Percentiles rank a stretch among this genome's conserved stretches.
Evolutionary conservation across 2,329 filamentous ascomycete species (phyloP).

Genomic region (Calonectria pseudoreteaudii): DNA sequence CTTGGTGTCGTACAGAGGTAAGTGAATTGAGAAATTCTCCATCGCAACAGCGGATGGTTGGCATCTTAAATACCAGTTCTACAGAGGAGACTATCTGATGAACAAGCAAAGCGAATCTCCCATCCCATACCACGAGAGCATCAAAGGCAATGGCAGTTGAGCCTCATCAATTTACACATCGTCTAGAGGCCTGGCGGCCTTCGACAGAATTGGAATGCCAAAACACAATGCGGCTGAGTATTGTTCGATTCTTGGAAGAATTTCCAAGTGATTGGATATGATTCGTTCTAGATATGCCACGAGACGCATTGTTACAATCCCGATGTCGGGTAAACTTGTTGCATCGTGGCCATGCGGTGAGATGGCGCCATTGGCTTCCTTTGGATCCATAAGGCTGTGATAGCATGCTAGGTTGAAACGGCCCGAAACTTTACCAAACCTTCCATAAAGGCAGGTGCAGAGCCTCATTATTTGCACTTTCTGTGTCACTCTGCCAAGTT

Average conservation of each 20-base stretch:
- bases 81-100: background rate
- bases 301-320: background rate
- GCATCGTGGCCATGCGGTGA: background rate
- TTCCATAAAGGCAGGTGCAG: background rate
- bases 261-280: background rate
- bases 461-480: background rate
- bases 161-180: background rate
- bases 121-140: background rate
- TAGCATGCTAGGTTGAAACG: background rate
- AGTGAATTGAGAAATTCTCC: background rate
- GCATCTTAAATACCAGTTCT: background rate
- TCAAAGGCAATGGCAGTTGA: background rate
- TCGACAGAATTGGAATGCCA: background rate
- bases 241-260: background rate
- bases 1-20: background rate
- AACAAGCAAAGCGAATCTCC: too few species aligned
- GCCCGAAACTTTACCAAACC: background rate
- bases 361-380: background rate
- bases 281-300: background rate
- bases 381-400: background rate
- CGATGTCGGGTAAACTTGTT: background rate
- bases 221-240: background rate
- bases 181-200: background rate
- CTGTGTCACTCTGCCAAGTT: background rate
- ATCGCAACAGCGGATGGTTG: background rate